A percentile compares a stretch with the other conserved stretches of the same genome.
Evolutionary conservation across 176 grass and related monocot species (phyloP).

Genomic region (Musa troglodytarum): DNA sequence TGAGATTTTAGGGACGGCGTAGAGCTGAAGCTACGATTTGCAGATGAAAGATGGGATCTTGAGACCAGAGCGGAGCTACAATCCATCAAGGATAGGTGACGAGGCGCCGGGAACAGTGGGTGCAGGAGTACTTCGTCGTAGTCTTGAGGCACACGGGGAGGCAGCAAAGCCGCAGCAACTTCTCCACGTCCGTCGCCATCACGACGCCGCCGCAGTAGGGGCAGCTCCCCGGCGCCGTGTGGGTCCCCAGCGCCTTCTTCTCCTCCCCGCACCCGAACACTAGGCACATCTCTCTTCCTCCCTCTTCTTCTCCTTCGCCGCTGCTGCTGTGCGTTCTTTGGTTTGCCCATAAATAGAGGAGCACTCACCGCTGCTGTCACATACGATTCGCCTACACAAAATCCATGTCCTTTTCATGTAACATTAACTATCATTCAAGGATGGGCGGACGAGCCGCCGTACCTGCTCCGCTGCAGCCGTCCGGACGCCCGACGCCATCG

Average conservation of each 20-base stretch:
- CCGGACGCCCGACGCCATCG: too few relatives aligned
- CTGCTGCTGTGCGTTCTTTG: neutral
- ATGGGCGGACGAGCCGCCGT: too few relatives aligned
- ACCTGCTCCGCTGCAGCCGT: too few relatives aligned
- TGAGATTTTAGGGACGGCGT: too few relatives aligned
- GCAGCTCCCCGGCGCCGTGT: constrained; percentile 61
- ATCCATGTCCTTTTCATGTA: too few relatives aligned
- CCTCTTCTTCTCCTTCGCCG: neutral
- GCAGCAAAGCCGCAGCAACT: constrained; percentile 41
- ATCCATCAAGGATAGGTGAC: constrained; percentile 24
- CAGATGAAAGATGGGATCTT: too few relatives aligned
- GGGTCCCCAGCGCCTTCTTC: constrained; percentile 50
- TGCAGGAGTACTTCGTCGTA: constrained; percentile 75
- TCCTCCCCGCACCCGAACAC: constrained; percentile 39
- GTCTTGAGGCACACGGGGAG: constrained; percentile 64
- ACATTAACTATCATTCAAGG: too few relatives aligned
- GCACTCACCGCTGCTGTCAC: too few relatives aligned
- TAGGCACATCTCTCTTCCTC: constrained; percentile 8
- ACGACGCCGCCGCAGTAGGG: constrained; percentile 62
- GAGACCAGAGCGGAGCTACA: too few relatives aligned
- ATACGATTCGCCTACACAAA: too few relatives aligned
- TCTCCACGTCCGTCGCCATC: constrained; percentile 63
- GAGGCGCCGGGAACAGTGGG: constrained; percentile 53
- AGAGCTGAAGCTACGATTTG: too few relatives aligned
- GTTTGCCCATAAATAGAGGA: too few relatives aligned